These are phyloP conservation scores for Poa annua DNA, from an alignment of 176 grass and related monocot genomes.

Conservation along the genomic window DNA sequence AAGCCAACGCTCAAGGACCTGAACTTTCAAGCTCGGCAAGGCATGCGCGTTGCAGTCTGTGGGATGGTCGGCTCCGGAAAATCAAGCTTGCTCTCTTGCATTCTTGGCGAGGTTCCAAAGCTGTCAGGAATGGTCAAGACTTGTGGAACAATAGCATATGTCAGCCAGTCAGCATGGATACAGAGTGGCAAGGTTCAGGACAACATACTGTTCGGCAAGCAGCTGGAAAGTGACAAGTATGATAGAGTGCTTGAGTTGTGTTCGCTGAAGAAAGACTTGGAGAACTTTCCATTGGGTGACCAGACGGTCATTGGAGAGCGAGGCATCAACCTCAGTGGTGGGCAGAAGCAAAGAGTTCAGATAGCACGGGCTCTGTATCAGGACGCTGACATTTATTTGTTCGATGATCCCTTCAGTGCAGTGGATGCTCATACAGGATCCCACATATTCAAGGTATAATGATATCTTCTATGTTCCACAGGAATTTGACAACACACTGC, in stretches of 20 bases:
- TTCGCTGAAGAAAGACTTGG: conserved; percentile 24
- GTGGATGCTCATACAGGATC: conserved; percentile 25
- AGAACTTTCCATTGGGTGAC: conserved; percentile 6
- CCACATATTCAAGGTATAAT: conserved; percentile 16
- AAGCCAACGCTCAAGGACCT: too few relatives aligned
- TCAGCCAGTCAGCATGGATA: too few relatives aligned
- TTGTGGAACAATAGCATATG: too few relatives aligned
- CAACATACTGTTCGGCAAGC: background rate
- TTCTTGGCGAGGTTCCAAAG: too few relatives aligned
- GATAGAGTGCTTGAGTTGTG: conserved; percentile 11
- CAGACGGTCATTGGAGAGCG: conserved; percentile 3
- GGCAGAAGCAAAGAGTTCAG: conserved; percentile 28
- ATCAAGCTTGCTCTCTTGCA: too few relatives aligned
- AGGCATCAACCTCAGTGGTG: conserved; percentile 23
- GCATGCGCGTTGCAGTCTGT: too few relatives aligned
- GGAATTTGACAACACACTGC: background rate
- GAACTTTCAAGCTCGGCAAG: too few relatives aligned
- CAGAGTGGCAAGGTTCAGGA: conserved; percentile 23
- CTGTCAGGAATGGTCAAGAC: too few relatives aligned
- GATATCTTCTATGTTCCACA: background rate
- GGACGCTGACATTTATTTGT: conserved; percentile 25
- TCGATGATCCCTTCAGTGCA: conserved; percentile 9
- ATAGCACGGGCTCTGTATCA: conserved; percentile 15
- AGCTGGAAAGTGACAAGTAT: conserved; percentile 28
- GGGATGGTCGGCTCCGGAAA: too few relatives aligned